phyloP scores from a whole-genome alignment of 108 stramenopile genomes.

The Fragilaria radians region DNA sequence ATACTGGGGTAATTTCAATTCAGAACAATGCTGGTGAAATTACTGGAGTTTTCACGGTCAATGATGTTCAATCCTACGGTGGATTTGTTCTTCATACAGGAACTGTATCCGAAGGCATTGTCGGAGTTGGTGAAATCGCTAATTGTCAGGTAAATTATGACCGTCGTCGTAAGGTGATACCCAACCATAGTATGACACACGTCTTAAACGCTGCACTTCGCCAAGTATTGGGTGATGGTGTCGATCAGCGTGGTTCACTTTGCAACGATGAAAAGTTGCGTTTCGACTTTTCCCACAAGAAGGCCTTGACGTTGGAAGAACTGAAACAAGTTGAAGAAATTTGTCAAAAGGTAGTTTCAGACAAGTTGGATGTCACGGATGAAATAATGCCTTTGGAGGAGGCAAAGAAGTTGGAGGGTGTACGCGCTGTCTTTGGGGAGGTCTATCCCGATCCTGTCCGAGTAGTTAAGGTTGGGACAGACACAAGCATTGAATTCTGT shows the following conservation, averaged over 20 bases:
- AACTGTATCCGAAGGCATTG: constrained; percentile 53
- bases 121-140: constrained; percentile 79
- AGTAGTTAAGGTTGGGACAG: constrained; percentile 85
- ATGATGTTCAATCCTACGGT: constrained; percentile 86
- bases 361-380: constrained; percentile 66
- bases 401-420: constrained; percentile 82
- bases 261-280: constrained; percentile 94
- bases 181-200: constrained; percentile 99
- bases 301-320: constrained; percentile 70
- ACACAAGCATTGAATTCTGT: constrained; percentile 95
- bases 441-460: constrained; percentile 99
- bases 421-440: constrained; percentile 98
- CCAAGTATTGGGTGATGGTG: constrained; percentile 71
- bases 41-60: constrained; percentile 41
- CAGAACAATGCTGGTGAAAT: constrained; percentile 20
- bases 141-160: constrained; percentile 91
- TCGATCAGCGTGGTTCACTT: constrained; percentile 97
- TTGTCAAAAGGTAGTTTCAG: constrained; percentile 47
- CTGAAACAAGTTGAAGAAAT: constrained; percentile 70
- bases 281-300: constrained; percentile 96
- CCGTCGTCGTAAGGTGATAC: constrained; percentile 89
- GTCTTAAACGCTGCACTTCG: constrained; percentile 94
- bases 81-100: constrained; percentile 91
- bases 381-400: constrained; percentile 78
- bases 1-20: constrained; percentile 77